Percentiles rank a stretch among this genome's conserved stretches.
These are phyloP conservation scores for Daucus carota DNA, from an alignment of 129 eudicot species.

Conservation along the genomic window DNA sequence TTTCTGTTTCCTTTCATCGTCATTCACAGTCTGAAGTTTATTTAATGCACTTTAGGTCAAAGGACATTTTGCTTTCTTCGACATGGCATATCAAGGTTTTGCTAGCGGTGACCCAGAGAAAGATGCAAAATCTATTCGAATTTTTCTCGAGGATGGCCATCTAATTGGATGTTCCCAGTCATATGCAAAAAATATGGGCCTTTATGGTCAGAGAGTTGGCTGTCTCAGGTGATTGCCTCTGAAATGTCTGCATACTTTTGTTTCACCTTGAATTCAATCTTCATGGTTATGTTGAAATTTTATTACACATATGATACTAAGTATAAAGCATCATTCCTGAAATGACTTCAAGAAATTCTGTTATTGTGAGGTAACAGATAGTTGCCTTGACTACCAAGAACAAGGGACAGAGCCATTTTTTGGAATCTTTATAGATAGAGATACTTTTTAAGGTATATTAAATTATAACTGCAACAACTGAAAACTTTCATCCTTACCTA, in stretches of 20 bases:
- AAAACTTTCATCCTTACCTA: too few species aligned
- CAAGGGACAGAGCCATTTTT: too few species aligned
- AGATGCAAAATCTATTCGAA: conserved; percentile 88
- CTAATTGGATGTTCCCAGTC: conserved; percentile 80
- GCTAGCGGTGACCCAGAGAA: conserved; percentile 96
- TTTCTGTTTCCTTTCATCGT: not conserved
- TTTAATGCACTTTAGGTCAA: conserved; percentile 48
- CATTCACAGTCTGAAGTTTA: not conserved
- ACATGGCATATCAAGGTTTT: conserved; percentile 99
- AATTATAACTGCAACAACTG: too few species aligned
- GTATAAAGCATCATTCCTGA: not conserved
- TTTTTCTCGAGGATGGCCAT: conserved; percentile 93
- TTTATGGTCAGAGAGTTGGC: conserved; percentile 97
- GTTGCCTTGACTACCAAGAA: too few species aligned
- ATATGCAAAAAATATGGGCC: conserved; percentile 98
- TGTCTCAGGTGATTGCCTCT: conserved; percentile 63
- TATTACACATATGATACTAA: not conserved
- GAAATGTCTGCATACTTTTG: not conserved
- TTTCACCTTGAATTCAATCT: not conserved
- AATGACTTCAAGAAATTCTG: too few species aligned
- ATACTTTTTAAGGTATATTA: too few species aligned
- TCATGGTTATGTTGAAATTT: not conserved
- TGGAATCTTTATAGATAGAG: too few species aligned
- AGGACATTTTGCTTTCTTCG: conserved; percentile 95
- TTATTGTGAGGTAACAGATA: too few species aligned